A percentile compares a stretch with the other conserved stretches of the same genome.
Conservation (phyloP, 257 asterid species). For the Misopates orontium region DNA sequence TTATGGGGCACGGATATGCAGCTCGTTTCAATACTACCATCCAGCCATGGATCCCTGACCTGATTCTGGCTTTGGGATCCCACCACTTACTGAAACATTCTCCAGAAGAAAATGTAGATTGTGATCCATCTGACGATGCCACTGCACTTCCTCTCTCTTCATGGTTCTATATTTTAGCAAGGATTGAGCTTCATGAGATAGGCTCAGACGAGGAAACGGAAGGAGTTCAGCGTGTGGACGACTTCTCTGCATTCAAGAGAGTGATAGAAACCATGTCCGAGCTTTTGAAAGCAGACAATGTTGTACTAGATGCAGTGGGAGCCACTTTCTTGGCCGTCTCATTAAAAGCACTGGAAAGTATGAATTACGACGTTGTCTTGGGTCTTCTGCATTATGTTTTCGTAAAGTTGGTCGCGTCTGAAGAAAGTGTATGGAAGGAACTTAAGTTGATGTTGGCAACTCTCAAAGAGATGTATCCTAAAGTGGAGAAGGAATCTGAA, state of each 20-base stretch:
- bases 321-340: constrained; percentile 46
- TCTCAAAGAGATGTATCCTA: constrained; percentile 43
- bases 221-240: constrained; percentile 27
- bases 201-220: constrained; percentile 44
- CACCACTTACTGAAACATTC: constrained; percentile 45
- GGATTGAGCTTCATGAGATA: constrained; percentile 58
- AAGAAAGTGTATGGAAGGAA: constrained; percentile 49
- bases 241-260: constrained; percentile 57
- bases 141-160: constrained; percentile 40
- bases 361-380: constrained; percentile 45
- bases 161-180: constrained; percentile 64
- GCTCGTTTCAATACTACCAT: constrained; percentile 52
- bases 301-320: constrained; percentile 75
- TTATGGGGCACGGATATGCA: constrained; percentile 61
- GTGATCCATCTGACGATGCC: constrained; percentile 33
- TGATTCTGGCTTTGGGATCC: constrained; percentile 74
- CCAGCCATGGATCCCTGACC: constrained; percentile 83
- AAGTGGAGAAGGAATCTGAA: constrained; percentile 43
- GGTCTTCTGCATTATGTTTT: constrained; percentile 75
- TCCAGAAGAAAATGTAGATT: constrained; percentile 26
- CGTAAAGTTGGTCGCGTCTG: constrained; percentile 49
- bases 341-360: constrained; percentile 45
- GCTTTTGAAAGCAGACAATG: constrained; percentile 45
- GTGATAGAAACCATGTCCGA: constrained; percentile 47
- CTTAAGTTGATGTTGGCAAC: constrained; percentile 50